Evolutionary conservation across 2,329 filamentous ascomycete genomes (phyloP).

Genomic region (Thielaviopsis ethacetica): DNA sequence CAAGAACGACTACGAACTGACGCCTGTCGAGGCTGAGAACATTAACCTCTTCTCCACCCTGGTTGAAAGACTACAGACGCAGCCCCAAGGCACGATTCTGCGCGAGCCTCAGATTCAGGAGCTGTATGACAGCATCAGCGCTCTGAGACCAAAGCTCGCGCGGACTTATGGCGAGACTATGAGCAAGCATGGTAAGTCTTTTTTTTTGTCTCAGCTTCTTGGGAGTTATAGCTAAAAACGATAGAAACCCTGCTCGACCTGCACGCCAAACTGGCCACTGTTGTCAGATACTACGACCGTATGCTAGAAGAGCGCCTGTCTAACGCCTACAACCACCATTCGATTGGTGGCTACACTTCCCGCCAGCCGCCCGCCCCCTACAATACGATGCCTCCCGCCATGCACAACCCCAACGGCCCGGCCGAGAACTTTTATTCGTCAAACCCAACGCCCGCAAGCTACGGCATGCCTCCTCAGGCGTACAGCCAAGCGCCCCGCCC

Average conservation of each 20-base stretch:
- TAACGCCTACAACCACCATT: slow-evolving; percentile 78
- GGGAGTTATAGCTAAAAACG: neutral
- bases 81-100: slow-evolving; percentile 89
- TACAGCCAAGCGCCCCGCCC: neutral
- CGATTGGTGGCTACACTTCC: slow-evolving; percentile 40
- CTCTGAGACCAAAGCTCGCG: slow-evolving; percentile 79
- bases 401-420: slow-evolving; percentile 30
- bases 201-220: neutral
- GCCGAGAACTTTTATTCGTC: slow-evolving; percentile 74
- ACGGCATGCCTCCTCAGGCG: neutral
- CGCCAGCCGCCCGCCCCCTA: slow-evolving; percentile 35
- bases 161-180: slow-evolving; percentile 96
- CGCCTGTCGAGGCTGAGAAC: slow-evolving; percentile 85
- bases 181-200: slow-evolving; percentile 84
- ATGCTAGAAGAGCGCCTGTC: slow-evolving; percentile 95
- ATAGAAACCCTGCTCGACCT: slow-evolving; percentile 82
- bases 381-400: slow-evolving; percentile 53
- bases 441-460: slow-evolving; percentile 1
- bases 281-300: slow-evolving; percentile 91
- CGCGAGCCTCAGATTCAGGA: slow-evolving; percentile 96
- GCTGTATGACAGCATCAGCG: slow-evolving; percentile 92
- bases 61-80: slow-evolving; percentile 85
- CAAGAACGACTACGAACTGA: slow-evolving; percentile 90
- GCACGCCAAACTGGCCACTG: slow-evolving; percentile 86
- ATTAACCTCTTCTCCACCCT: slow-evolving; percentile 92